Base-by-base conservation (phyloP, 2,329 filamentous ascomycete species). In the Pseudogymnoascus sp. region DNA sequence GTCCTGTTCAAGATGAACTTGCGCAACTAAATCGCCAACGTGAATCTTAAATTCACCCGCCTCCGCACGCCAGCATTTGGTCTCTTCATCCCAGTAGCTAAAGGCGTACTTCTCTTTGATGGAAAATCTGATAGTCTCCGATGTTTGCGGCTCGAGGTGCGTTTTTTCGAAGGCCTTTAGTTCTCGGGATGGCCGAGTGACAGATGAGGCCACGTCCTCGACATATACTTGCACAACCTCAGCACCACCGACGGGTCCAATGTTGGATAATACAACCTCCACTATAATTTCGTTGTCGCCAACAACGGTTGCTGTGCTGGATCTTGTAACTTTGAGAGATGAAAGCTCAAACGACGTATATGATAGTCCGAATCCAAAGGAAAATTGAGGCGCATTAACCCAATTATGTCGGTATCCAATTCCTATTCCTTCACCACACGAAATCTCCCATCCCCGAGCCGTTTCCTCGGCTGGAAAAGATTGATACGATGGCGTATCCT, bases 211-310 rank as follows among this genome's bases (percentile, higher is more conserved):
- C 4, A 33, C 64, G 42, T 64, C 66, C n/a, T 50, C 50, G 16
- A 65, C 62, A 42, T 64, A 65, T 14, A 63, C 16, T 60, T 63
- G 64, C 40, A 64, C 62, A 21, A 67, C 68, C 31, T 64, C 63
- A 16, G 65, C 59, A 2, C 65, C 65, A 21, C 21, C 25, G 42
- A 47, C 42, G 12, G 42, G 12, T 5, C 42, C 42, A 47, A 5
- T 25, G 42, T 47, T 47, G 21, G 42, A 47, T n/a, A 47, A 47
- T 12, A 25, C 21, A 25, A 25, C 42, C 12, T 47, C 42, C 42
- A 47, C 11, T 14, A 47, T 47, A 5, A 25, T 25, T 47, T 47
- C 21, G 6, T 25, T 25, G 6, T 47, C 42, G 6, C 12, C 42
- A 25, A 25, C 12, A 25, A 21, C 5, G 12, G 21, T 6, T 25